Evolutionary conservation across 2,329 filamentous ascomycete genomes (phyloP).

Genomic region (Paracorniculantispora psalliotae): DNA sequence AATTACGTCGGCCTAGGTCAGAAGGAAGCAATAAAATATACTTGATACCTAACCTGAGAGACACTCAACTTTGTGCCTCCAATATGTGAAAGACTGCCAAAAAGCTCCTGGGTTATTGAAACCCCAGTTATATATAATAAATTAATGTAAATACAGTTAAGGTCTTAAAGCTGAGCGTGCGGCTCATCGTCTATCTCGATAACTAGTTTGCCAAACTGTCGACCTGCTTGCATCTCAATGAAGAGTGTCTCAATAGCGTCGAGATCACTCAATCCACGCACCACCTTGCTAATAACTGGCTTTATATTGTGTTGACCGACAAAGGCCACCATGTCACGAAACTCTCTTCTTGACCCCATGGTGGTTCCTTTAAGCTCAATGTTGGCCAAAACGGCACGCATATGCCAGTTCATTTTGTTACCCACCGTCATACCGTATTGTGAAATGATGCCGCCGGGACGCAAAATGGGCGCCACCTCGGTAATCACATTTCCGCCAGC

Average conservation of each 20-base stretch:
- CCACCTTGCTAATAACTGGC: slow-evolving; percentile 71
- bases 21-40: not conserved
- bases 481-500: slow-evolving; percentile 78
- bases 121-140: not conserved
- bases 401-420: slow-evolving; percentile 82
- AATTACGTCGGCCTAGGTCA: not conserved
- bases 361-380: slow-evolving; percentile 81
- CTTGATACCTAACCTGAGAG: no score
- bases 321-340: slow-evolving; percentile 84
- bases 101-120: not conserved
- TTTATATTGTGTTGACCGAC: slow-evolving; percentile 66
- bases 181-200: slow-evolving; percentile 54
- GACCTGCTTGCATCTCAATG: slow-evolving; percentile 78
- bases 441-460: slow-evolving; percentile 76
- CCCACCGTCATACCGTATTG: slow-evolving; percentile 87
- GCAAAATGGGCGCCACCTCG: slow-evolving; percentile 63
- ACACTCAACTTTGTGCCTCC: no score
- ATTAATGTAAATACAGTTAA: not conserved
- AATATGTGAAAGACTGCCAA: not conserved
- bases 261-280: slow-evolving; percentile 68
- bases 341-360: slow-evolving; percentile 88
- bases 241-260: slow-evolving; percentile 76
- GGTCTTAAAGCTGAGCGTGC: slow-evolving; percentile 35
- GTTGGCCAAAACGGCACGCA: slow-evolving; percentile 80
- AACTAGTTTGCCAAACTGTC: slow-evolving; percentile 90